A percentile compares a stretch with the other conserved stretches of the same genome.
Conservation (phyloP, 1,284 basidiomycete species). For the Sphaerobolus stellatus region DNA sequence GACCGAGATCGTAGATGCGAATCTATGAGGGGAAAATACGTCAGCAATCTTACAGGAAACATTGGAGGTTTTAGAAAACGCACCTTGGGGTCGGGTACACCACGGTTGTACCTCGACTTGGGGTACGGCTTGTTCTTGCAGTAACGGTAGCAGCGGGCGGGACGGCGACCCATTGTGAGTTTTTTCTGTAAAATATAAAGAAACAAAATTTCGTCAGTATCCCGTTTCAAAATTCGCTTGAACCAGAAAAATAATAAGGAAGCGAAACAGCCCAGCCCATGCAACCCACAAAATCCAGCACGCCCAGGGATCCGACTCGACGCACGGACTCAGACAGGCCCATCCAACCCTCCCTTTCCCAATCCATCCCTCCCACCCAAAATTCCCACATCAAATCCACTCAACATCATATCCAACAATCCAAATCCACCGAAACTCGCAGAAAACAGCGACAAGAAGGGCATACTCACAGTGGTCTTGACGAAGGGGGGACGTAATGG, state of each 20-base stretch:
- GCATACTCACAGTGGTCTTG: too few relatives aligned
- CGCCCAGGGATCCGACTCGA: too few relatives aligned
- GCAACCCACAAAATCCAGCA: too few relatives aligned
- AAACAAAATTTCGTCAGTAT: conserved; percentile 10
- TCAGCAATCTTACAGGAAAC: background rate
- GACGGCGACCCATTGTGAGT: conserved; percentile 88
- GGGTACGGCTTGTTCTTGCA: conserved; percentile 98
- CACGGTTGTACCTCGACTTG: conserved; percentile 96
- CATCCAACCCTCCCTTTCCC: too few relatives aligned
- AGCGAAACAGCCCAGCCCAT: too few relatives aligned
- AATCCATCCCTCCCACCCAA: too few relatives aligned
- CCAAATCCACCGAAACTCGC: too few relatives aligned
- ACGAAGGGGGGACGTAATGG: too few relatives aligned
- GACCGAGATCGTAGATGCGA: conserved; percentile 91
- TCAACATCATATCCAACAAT: too few relatives aligned
- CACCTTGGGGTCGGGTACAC: conserved; percentile 93
- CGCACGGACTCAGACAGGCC: too few relatives aligned
- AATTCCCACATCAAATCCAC: too few relatives aligned
- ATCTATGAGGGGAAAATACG: conserved; percentile 51
- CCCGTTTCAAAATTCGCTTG: conserved; percentile 8
- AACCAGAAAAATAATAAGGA: conserved; percentile 11
- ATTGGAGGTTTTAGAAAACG: conserved; percentile 10
- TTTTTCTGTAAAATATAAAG: background rate
- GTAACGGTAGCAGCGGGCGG: conserved; percentile 95
- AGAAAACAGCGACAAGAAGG: too few relatives aligned